phyloP scores from a whole-genome alignment of 805 yeast genomes.

The Kuraishia floccosa region DNA sequence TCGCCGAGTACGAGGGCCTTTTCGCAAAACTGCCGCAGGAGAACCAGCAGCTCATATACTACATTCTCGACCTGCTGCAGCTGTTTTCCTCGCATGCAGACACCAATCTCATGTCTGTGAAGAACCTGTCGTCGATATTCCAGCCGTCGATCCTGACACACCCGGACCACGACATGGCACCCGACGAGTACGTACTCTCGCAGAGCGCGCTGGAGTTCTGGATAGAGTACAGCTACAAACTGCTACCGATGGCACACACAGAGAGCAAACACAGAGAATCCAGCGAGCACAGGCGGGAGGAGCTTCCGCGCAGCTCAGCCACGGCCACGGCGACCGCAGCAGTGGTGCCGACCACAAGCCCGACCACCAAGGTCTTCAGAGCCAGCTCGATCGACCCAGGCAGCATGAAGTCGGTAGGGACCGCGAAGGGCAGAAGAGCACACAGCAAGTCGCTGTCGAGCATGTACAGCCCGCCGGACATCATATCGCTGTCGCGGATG shows the following conservation, averaged over 20 bases:
- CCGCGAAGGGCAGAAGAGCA: constrained; percentile 5
- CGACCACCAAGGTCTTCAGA: too few species aligned
- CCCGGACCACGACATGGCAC: constrained; percentile 85
- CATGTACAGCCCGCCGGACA: constrained; percentile 20
- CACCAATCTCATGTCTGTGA: constrained; percentile 81
- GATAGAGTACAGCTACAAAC: constrained; percentile 73
- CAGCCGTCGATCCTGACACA: constrained; percentile 95
- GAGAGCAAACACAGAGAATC: neutral
- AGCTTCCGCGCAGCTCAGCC: neutral
- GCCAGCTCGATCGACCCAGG: too few species aligned
- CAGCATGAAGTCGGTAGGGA: too few species aligned
- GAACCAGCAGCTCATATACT: constrained; percentile 73
- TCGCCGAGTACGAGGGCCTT: constrained; percentile 58
- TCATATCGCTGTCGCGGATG: too few species aligned
- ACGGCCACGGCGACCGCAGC: too few species aligned
- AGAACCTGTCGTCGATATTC: constrained; percentile 89
- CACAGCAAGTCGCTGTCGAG: constrained; percentile 24
- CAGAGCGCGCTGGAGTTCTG: constrained; percentile 82
- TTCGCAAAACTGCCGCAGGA: constrained; percentile 65
- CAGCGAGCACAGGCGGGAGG: neutral
- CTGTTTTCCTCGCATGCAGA: constrained; percentile 72
- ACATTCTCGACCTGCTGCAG: constrained; percentile 76
- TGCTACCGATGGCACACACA: constrained; percentile 38
- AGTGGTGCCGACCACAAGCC: too few species aligned
- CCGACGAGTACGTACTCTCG: constrained; percentile 82